Conservation (phyloP, 805 yeast genomes). For the Candida piceae region DNA sequence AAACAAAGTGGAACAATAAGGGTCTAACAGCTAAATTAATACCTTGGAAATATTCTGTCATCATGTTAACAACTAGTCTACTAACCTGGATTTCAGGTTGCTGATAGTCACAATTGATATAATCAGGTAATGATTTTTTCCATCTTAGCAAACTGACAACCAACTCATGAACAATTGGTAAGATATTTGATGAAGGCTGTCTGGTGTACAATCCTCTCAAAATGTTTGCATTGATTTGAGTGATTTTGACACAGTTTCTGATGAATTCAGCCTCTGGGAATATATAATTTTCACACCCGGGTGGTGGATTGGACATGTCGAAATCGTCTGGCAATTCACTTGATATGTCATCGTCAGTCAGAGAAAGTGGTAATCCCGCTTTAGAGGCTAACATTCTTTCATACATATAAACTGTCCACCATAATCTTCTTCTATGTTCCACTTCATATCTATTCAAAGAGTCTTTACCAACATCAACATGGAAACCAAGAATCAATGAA, state of each 20-base stretch:
- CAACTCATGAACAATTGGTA: slow-evolving; percentile 66
- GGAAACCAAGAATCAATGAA: slow-evolving; percentile 70
- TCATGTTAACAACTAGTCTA: slow-evolving; percentile 63
- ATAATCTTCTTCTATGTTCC: slow-evolving; percentile 41
- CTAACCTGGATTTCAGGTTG: slow-evolving; percentile 51
- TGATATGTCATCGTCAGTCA: slow-evolving; percentile 78
- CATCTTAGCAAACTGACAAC: slow-evolving; percentile 63
- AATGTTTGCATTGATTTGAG: slow-evolving; percentile 73
- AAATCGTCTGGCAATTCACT: slow-evolving; percentile 72
- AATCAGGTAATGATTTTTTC: slow-evolving; percentile 62
- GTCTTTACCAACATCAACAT: slow-evolving; percentile 75
- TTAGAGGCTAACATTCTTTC: slow-evolving; percentile 75
- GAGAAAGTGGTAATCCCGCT: slow-evolving; percentile 73
- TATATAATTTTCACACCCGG: slow-evolving; percentile 58
- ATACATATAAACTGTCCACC: slow-evolving; percentile 38
- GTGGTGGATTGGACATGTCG: slow-evolving; percentile 58
- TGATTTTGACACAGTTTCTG: slow-evolving; percentile 70
- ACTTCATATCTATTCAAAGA: slow-evolving; percentile 45
- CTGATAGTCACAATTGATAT: slow-evolving; percentile 58
- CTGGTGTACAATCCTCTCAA: slow-evolving; percentile 65
- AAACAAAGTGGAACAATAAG: slow-evolving; percentile 67
- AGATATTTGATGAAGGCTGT: slow-evolving; percentile 70
- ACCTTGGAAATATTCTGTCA: slow-evolving; percentile 83
- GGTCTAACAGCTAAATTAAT: slow-evolving; percentile 77
- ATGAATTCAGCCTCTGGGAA: slow-evolving; percentile 78